These are phyloP conservation scores for Populus davidiana DNA, from an alignment of 345 rosid species.

Conservation along the genomic window DNA sequence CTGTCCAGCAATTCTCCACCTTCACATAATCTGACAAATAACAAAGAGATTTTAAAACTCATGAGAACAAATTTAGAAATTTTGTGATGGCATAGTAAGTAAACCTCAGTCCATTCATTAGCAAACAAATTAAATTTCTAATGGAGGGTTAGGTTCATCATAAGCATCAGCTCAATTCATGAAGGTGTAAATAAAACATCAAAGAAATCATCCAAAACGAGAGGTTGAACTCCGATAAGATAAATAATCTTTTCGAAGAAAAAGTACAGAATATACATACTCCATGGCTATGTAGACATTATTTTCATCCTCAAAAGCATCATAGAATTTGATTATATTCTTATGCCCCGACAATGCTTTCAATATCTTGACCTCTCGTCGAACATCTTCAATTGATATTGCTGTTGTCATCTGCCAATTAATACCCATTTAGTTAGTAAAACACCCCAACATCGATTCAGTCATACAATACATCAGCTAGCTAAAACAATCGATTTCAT, in stretches of 20 bases:
- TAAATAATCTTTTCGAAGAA: not conserved
- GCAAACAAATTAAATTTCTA: not conserved
- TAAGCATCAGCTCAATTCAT: not conserved
- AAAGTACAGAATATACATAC: conserved; percentile 37
- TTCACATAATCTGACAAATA: conserved; percentile 69
- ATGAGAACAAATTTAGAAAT: conserved; percentile 3
- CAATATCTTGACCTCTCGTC: conserved; percentile 78
- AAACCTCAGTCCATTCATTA: not conserved
- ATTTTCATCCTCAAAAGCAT: conserved; percentile 69
- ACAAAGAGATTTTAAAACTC: not conserved
- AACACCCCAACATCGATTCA: not conserved
- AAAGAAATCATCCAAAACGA: not conserved
- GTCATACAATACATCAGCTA: not conserved
- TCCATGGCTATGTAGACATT: conserved; percentile 84
- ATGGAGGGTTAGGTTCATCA: not conserved
- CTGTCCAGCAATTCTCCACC: conserved; percentile 93
- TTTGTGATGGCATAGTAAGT: not conserved
- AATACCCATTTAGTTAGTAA: conserved; percentile 8
- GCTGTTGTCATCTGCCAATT: conserved; percentile 80
- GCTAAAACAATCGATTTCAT: not conserved
- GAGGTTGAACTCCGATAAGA: not conserved
- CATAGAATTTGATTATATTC: conserved; percentile 70
- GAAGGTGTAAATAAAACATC: not conserved
- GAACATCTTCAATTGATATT: conserved; percentile 80
- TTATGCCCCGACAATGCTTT: conserved; percentile 73